Evolutionary conservation across 345 rosid species (phyloP), one percentile per base, ranked within the genome.

Genomic region (Adansonia digitata): DNA sequence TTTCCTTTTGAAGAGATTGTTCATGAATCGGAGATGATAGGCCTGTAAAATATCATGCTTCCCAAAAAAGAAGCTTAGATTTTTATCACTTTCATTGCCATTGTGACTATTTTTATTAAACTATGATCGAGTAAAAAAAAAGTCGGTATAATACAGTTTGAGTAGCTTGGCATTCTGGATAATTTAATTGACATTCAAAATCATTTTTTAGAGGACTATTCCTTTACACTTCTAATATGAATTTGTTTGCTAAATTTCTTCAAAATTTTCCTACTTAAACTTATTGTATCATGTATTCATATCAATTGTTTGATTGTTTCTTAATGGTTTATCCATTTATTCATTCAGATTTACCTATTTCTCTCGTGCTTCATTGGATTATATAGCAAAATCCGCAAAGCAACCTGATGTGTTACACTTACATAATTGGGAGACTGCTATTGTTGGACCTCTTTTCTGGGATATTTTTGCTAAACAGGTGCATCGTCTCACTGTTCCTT

Each of bases 361-460:
- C 84, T 91, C 96, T 81, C 97, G 96, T 77, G 94, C 97, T 79
- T 86, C 93, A 17, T 77, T 92, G 88, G 97, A 92, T 78, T 89
- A 85, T 77, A 84, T 92, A 75, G 85, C 86, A 74, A 91, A 91
- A 86, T 86, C 91, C 73, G 92, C 94, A 75, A 92, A 92, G 84
- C 88, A 71, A 82, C 97, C 97, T 71, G 97, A 92, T 89, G 88
- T 92, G 37, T 77, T 92, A 39, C 97, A 92, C 80, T 85, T 92
- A 72, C 97, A 92, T 78, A 82, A 91, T 75, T 90, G 94, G 93
- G 86, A 92, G 88, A 91, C 97, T 82, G 89, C 97, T 73, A 74
- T 92, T 65, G 85, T 89, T 77, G 97, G 92, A 81, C 96, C 97
- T 43, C 85, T 92, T 74, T 92, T 92, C 81, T 92, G 97, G 97